Percentiles rank a stretch among this genome's conserved stretches.
Evolutionary conservation across 78 protist genomes (phyloP).

Genomic region (Speleostelium caveatum): DNA sequence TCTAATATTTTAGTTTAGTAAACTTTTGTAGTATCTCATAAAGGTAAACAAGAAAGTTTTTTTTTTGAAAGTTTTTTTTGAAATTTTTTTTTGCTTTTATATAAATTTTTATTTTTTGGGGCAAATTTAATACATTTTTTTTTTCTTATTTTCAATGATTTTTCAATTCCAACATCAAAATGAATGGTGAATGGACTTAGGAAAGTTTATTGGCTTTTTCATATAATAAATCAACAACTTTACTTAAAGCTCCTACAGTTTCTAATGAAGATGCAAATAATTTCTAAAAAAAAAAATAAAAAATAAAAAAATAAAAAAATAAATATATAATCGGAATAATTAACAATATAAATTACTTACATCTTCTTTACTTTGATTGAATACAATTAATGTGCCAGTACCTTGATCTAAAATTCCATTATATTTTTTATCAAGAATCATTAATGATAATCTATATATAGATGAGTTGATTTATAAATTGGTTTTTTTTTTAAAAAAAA

Average conservation of each 20-base stretch:
- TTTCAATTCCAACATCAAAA: not conserved
- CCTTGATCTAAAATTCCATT: constrained; percentile 98
- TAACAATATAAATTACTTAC: constrained; percentile 12
- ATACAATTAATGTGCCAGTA: constrained; percentile 93
- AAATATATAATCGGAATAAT: not conserved
- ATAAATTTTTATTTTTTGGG: too few species aligned
- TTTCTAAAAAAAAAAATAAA: constrained; percentile 12
- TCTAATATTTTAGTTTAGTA: too few species aligned
- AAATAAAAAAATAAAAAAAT: not conserved
- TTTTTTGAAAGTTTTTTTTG: too few species aligned
- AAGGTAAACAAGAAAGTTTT: too few species aligned
- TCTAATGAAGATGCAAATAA: constrained; percentile 86
- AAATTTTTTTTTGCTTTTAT: too few species aligned
- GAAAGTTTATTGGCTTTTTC: constrained; percentile 85
- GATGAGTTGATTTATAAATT: constrained; percentile 4
- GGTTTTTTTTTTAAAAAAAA: constrained; percentile 17
- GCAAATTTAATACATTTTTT: too few species aligned
- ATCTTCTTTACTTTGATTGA: constrained; percentile 80
- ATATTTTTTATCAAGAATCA: constrained; percentile 97
- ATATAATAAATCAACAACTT: constrained; percentile 91
- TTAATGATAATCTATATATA: constrained; percentile 88
- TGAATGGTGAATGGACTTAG: constrained; percentile 7
- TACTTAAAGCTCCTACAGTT: constrained; percentile 83
- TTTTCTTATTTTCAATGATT: too few species aligned
- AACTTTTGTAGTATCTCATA: too few species aligned